Base-by-base conservation (phyloP, 306 rosid species). In the Comarum palustre region DNA sequence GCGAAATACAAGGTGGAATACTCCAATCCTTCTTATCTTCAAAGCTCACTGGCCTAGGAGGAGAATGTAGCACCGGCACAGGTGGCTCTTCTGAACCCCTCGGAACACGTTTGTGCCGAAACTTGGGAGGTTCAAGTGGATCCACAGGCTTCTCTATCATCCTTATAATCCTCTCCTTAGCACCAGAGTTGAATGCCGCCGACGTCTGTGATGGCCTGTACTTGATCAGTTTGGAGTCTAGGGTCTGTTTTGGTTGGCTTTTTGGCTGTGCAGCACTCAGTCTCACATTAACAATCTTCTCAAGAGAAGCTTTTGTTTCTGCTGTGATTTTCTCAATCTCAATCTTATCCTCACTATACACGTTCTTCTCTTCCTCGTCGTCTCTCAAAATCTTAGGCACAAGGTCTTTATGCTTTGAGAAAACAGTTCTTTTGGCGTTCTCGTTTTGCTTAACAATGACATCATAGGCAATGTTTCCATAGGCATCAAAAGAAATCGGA, bases 21-120 rank as follows among this genome's bases (percentile, higher is more conserved):
- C 85, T 88, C 94, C 90, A 88, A 72, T 90, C 96, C 64, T 88
- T 90, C 80, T 90, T 91, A 55, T 90, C 96, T 72, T 81, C 85
- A 73, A 88, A 87, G 1, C 92, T 88, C 77, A 88, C 87, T 11
- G 90, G 90, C 68, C 93, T 76, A 1, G 93, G 96, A 59, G 91
- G 91, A 27, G 65, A 59, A 29, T 59, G 65, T 14, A 59, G 39
- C 39, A 29, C 39, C n/a, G 39, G 20, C 39, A 13, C 39, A 27
- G 93, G 93, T 5, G 45, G 43, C 25, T 3, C 22, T 8, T 8
- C 25, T 7, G 45, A 17, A 8, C 27, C 45, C 45, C 11, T 34
- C 8, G 8, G 67, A 34, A 34, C 45, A 62, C 3, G 14, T 22
- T 62, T 62, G 24, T 62, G 67, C 14, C 39, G 5, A 19, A n/a